Evolutionary conservation across 106 monocot species (phyloP), one percentile per base, ranked within the genome.

Genomic region (Vanilla planifolia): DNA sequence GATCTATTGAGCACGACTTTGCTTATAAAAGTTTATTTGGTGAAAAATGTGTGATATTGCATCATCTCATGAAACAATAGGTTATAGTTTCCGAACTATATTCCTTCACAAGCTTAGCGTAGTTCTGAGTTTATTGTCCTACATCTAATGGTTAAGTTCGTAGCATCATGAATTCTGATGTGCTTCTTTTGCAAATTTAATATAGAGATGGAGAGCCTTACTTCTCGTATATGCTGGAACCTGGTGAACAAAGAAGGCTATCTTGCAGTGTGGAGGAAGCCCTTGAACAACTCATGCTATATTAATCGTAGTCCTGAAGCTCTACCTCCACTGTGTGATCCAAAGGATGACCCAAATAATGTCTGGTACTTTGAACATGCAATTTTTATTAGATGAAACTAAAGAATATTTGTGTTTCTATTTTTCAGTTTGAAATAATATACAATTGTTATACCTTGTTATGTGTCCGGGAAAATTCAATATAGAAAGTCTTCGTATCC

Each of bases 161-260:
- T 53, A 4, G 0, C 53, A 53, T 53, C 32, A 30, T 30, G 5
- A 29, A 0, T 53, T 53, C 9, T 53, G 22, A 53, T 28, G 30
- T 16, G 53, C n/a, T 53, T 53, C 30, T 35, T 53, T 16, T 53
- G 29, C 33, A 19, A 55, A 27, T 55, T 21, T 57, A 21, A 15
- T 33, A 48, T 63, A 96, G 96, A 87, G 37, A 96, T 96, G 96
- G 87, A 96, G 52, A 70, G 85, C 42, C 84, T 96, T 67, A 88
- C 96, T 22, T 8, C 60, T 41, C 75, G 87, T 7, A 67, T 96
- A 46, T 96, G 90, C 66, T 96, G 96, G 96, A 74, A 87, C 69
- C 81, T 96, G 68, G 84, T 91, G 66, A 91, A 88, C 74, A 96
- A 96, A 65, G 87, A 86, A 61, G 87, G 96, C 22, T 91, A 96